phyloP scores from a whole-genome alignment of 768 basidiomycete species.

The Hygrophorus pudorinus region DNA sequence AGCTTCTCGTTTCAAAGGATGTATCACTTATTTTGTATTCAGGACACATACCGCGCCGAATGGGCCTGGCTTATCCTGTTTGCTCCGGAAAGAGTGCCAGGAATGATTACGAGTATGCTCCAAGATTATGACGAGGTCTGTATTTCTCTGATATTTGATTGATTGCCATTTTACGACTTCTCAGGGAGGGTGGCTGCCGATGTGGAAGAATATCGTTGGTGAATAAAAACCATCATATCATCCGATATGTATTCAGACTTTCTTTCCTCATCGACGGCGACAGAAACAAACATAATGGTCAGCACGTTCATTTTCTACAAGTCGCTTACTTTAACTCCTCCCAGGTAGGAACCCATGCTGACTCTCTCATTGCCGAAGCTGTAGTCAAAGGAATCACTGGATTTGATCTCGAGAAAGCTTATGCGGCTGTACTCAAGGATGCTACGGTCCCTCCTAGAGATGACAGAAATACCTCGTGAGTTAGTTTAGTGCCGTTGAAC shows the following conservation, averaged over 20 bases:
- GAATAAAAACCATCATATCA: constrained; percentile 7
- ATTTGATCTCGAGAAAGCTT: constrained; percentile 56
- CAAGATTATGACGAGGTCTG: constrained; percentile 62
- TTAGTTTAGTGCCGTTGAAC: no score
- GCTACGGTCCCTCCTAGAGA: constrained; percentile 50
- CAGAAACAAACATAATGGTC: constrained; percentile 81
- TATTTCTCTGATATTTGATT: constrained; percentile 7
- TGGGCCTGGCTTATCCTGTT: constrained; percentile 76
- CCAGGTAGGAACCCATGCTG: constrained; percentile 70
- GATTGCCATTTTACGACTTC: neutral
- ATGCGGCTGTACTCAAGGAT: constrained; percentile 69
- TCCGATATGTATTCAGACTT: neutral
- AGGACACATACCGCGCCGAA: constrained; percentile 73
- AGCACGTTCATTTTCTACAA: neutral
- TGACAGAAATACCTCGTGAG: constrained; percentile 44
- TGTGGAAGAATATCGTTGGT: constrained; percentile 86
- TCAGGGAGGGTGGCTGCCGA: constrained; percentile 73
- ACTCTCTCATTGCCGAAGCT: constrained; percentile 68
- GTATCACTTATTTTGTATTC: neutral
- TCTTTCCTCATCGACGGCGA: neutral
- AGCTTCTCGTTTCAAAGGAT: neutral
- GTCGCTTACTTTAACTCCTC: neutral
- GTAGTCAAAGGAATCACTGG: constrained; percentile 54
- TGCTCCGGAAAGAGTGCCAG: constrained; percentile 66
- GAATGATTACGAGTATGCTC: constrained; percentile 73